Base-by-base conservation (phyloP, 2,329 filamentous ascomycete species). In the Nemania sp. region DNA sequence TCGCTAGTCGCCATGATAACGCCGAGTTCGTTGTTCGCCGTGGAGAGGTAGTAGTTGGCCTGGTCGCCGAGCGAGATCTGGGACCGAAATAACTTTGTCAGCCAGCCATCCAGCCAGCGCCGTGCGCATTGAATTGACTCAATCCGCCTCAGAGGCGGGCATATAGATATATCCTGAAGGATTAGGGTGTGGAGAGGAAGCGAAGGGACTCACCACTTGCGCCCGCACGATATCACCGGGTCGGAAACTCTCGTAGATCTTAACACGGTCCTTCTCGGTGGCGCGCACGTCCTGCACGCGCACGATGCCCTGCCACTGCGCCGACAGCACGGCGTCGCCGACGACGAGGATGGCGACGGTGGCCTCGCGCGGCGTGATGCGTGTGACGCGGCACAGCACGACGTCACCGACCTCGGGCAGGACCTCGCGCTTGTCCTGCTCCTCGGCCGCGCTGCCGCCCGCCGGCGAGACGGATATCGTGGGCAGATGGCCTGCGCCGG, bases 211-310 rank as follows among this genome's bases (percentile, higher is more conserved):
- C 71, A 92, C 89, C 71, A 99, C 92, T 57, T 89, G 85, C 4
- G 92, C 95, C 52, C 91, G 81, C 53, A 99, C 91, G 66, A 98
- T 87, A 79, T 99, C 95, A 0, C 95, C 95, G 0, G 96, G 93
- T 66, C 92, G 84, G 73, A 98, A 98, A 71, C 89, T 91, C 74
- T 97, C 92, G 67, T 91, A 89, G 65, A 98, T 90, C 74, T 90
- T 91, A 45, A 97, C 91, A 68, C 91, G 91, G 74, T 98, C 95
- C 78, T 97, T 97, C 79, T 99, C 95, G 17, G 95, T 97, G 2
- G 92, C 92, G 57, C 95, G 84, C 35, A 99, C 91, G 73, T 99
- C 95, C 78, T 98, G 94, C 64, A 89, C 87, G 17, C 92, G 85
- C 62, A 97, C 92, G 63, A 96, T 79, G 4, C 90, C 92, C 76